Base-by-base conservation (phyloP, 768 basidiomycete species). In the Lactarius hatsudake region DNA sequence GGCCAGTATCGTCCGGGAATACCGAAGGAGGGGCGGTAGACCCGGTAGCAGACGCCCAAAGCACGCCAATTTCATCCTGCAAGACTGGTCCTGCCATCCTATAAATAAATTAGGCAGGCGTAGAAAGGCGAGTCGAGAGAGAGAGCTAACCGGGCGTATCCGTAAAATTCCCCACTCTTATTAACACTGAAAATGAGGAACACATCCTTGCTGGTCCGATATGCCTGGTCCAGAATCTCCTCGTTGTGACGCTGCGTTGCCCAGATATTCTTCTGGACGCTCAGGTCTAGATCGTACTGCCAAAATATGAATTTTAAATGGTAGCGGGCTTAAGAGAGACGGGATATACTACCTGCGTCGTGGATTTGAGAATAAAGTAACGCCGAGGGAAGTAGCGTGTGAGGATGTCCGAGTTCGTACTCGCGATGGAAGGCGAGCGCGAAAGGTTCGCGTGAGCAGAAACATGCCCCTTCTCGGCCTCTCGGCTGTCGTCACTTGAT, bases 171-270 rank as follows among this genome's bases (percentile, higher is more conserved):
- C 42, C 96, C 94, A 64, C 90, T 91, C 75, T 90, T 93, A 78
- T 98, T 98, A 20, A 92, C 96, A 42, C 94, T 86, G 72, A 98
- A 98, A 65, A 98, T 87, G 54, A 98, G 83, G 73, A 83, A 91
- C 4, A 98, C 96, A 30, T 96, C 91, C 69, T 85, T 83, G 69
- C 90, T 89, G 3, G 94, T 97, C n/a, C 95, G 87, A 76, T 82
- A 98, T 0, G 96, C 96, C 75, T 93, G 93, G 71, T 98, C 94
- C 18, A 97, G 80, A 58, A 96, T 87, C 10, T 86, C 86, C 77
- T 97, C 94, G 73, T 96, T 97, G 78, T 96, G 95, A 71, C 81
- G 83, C 78, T 98, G 96, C 1, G 96, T 98, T 55, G 92, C 90
- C 96, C 96, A 98, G 2, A 91, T 63, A 1, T 91, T 90, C 17